phyloP scores from a whole-genome alignment of 163 green algal species.

The Chlorella variabilis region DNA sequence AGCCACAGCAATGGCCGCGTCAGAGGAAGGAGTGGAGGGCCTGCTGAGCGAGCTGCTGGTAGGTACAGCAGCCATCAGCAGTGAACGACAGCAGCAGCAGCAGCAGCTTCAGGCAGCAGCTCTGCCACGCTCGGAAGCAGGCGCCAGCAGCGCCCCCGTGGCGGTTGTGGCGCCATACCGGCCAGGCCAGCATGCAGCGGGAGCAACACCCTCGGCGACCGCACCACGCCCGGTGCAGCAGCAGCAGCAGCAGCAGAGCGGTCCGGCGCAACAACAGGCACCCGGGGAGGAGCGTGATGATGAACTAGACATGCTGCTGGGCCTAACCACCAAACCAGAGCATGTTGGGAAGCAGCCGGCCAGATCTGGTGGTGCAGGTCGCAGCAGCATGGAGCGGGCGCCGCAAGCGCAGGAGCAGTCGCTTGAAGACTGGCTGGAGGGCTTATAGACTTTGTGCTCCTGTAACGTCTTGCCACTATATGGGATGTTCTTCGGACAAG shows the following conservation, averaged over 20 bases:
- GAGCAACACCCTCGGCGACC: no score
- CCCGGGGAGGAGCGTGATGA: not conserved
- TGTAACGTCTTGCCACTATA: not conserved
- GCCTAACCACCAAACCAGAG: not conserved
- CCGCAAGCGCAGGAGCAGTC: conserved; percentile 3
- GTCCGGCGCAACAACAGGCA: no score
- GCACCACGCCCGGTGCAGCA: no score
- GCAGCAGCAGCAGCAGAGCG: not conserved
- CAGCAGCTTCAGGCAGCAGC: not conserved
- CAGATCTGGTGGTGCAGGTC: no score
- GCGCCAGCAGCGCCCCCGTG: not conserved
- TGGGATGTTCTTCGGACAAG: no score
- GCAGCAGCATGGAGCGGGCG: not conserved
- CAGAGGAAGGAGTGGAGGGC: not conserved
- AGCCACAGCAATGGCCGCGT: not conserved
- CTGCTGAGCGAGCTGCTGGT: conserved; percentile 30
- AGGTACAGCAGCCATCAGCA: not conserved
- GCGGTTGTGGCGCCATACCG: no score
- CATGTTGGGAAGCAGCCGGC: no score
- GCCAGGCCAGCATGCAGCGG: no score
- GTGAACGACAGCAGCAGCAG: not conserved
- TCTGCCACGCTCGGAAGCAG: not conserved
- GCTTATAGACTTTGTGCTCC: conserved; percentile 25
- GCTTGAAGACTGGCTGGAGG: conserved; percentile 41
- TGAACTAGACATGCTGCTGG: conserved; percentile 30